Evolutionary conservation across 768 basidiomycete genomes (phyloP), one percentile per base, ranked within the genome.

Genomic region (Lentinula aciculospora): DNA sequence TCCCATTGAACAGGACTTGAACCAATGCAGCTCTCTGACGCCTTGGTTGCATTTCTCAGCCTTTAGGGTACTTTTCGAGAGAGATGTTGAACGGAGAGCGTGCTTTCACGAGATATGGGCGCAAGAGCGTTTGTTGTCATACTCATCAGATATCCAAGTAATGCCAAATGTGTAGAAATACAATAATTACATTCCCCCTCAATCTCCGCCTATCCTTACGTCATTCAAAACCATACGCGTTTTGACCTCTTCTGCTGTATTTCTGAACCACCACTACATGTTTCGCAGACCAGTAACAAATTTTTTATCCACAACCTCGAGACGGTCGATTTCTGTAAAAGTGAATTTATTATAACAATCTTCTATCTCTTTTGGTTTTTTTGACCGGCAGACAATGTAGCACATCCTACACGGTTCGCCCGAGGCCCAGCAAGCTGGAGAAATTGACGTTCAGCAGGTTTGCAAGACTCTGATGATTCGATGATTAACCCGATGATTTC

Each of bases 391-490:
- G 55, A 64, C 32, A 60, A 60, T 65, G 53, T 71, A 94, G 93
- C 83, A 89, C 19, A 69, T 99, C 56, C 75, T 99, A 58, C 94
- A 98, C 71, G 97, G 97, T n/a, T 94, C 92, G 29, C 85, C 86
- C 46, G 86, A 94, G 66, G 95, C 95, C 45, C 89, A 91, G 72
- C 78, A 81, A 65, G 91, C 86, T 44, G 90, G 93, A 39, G 89
- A 91, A 50, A 72, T 83, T 36, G 86, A 88, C 58, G 74, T 81
- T 45, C 81, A 47, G 21, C 56, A 57, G 56, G 56, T 57, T 21
- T 48, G 56, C 9, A 47, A 28, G 44, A 45, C 9, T 8, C 37
- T 17, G 37, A 45, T 45, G n/a, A 32, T 32, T 12, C 32, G 32
- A n/a, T n/a, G n/a, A n/a, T 32, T 32, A 1, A 1, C 25, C 29